Percentiles rank a stretch among this genome's conserved stretches.
Evolutionary conservation across 441 rosid species (phyloP).

Genomic region (Populus tomentosa): DNA sequence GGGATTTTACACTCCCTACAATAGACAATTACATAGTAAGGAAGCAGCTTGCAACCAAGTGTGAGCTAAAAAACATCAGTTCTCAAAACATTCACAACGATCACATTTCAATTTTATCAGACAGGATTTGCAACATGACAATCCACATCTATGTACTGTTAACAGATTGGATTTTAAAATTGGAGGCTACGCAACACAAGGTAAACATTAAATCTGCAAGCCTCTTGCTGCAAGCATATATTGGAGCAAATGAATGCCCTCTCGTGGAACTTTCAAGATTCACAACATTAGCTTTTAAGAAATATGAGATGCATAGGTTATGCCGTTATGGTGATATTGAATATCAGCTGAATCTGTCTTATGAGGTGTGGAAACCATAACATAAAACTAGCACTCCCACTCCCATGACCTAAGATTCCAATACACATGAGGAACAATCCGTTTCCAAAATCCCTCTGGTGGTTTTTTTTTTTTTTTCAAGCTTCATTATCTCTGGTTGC

Average conservation of each 20-base stretch:
- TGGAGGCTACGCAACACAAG: background rate
- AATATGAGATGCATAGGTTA: background rate
- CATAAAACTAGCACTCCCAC: background rate
- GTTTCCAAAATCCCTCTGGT: background rate
- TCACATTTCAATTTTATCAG: background rate
- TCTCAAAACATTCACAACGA: background rate
- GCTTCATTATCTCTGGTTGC: background rate
- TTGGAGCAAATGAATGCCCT: background rate
- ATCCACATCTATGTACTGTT: background rate
- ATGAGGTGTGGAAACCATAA: background rate
- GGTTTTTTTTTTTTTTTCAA: background rate
- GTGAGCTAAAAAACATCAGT: background rate
- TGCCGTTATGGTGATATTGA: background rate
- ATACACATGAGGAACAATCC: background rate
- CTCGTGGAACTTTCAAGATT: background rate
- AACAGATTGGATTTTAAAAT: background rate
- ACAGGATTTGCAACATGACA: background rate
- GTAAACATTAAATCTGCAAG: background rate
- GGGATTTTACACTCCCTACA: conserved; percentile 89
- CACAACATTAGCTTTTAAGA: background rate
- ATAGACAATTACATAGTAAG: conserved; percentile 1
- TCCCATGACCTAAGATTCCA: background rate
- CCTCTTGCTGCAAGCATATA: background rate
- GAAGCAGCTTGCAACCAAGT: background rate
- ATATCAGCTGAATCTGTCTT: background rate